Evolutionary conservation across 805 yeast genomes (phyloP), one percentile per base, ranked within the genome.

Genomic region (Starmerella roubikii): DNA sequence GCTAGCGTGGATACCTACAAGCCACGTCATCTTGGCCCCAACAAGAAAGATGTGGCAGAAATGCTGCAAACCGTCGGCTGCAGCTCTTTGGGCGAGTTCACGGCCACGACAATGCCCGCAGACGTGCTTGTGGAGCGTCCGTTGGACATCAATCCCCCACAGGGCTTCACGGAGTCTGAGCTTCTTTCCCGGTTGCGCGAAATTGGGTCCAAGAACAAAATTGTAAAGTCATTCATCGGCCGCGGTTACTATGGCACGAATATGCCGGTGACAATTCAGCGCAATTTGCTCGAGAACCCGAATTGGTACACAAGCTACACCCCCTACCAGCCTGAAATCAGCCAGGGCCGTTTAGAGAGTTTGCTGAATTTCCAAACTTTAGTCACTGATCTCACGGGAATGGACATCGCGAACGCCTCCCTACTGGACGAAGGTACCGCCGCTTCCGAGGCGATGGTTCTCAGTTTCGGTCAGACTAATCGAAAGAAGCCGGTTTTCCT

Each of bases 281-380:
- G 98, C 57, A 91, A 91, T 54, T 61, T 91, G 42, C 65, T 91
- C 41, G 98, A 91, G 60, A 74, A 78, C 45, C 98, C 98, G 5
- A 94, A 85, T 56, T 91, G 98, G 98, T 91, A 91, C 67, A 91
- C 98, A 17, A 84, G 96, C 1, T 91, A 91, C 59, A 91, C 98
- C 19, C 98, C 98, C 26, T 91, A 91, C 60, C 98, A 91, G 64
- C 95, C 98, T 1, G 98, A 91, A 59, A 86, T 91, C 42, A 80
- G 95, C 1, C 98, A 91, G 62, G 98, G 98, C 39, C 75, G 98
- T 52, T 69, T 91, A 52, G 94, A 88, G 62, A 75, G 91, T 18
- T 65, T 91, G 46, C 65, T 91, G 46, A 91, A 91, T 61, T 91
- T 72, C 64, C 98, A 91, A 64, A 91, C 98, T n/a, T 67, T 88